Conservation (phyloP, 768 basidiomycete genomes). For the Leccinellum albellum region DNA sequence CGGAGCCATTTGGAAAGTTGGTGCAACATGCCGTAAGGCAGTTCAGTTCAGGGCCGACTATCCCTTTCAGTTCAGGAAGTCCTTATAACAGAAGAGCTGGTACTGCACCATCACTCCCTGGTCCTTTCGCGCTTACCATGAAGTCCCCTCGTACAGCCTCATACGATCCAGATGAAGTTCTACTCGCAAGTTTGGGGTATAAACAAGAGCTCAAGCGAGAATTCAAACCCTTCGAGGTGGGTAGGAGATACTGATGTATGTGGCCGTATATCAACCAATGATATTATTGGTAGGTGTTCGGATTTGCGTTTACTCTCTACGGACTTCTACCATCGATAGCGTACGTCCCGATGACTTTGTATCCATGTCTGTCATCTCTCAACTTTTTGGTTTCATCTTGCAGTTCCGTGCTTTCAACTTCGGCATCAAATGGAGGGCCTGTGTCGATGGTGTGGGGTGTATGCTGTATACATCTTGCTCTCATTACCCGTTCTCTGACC, state of each 20-base stretch:
- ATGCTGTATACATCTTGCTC: conserved; percentile 4
- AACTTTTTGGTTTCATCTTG: not conserved
- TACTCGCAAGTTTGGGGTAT: conserved; percentile 29
- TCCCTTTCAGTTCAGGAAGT: not conserved
- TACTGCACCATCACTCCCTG: not conserved
- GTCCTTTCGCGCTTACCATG: not conserved
- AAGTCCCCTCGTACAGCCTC: not conserved
- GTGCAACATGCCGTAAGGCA: not conserved
- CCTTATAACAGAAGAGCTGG: not conserved
- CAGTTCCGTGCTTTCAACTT: conserved; percentile 40
- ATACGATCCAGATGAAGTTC: conserved; percentile 22
- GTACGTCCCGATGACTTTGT: conserved; percentile 27
- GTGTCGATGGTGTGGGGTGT: conserved; percentile 43
- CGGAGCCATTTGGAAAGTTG: too few relatives aligned
- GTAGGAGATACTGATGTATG: not conserved
- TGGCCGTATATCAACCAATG: not conserved
- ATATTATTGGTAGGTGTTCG: conserved; percentile 51
- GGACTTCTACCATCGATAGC: conserved; percentile 63
- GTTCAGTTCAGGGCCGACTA: not conserved
- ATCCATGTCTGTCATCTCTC: conserved; percentile 5
- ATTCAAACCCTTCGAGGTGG: conserved; percentile 29
- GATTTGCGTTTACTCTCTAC: conserved; percentile 65
- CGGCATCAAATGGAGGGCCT: conserved; percentile 46
- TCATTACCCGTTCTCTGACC: not conserved
- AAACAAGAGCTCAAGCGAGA: conserved; percentile 34